Base-by-base conservation (phyloP, 129 eudicot genomes). In the Rutidosis leptorrhynchoides region DNA sequence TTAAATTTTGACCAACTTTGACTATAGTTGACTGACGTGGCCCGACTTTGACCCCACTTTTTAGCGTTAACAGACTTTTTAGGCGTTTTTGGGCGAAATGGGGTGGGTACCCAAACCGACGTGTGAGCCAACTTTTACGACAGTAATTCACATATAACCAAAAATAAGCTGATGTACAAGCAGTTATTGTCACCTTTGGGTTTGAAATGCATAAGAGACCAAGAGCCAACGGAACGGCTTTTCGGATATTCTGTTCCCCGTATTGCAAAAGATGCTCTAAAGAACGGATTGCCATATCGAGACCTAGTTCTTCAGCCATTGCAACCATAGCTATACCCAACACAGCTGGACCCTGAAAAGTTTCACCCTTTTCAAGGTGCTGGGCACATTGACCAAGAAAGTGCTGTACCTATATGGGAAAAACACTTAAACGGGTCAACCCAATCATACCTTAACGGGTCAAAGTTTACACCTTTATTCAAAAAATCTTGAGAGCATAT, bases 281-380 rank as follows among this genome's bases (percentile, higher is more conserved):
- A 3, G 99, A 89, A 25, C 99, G 99, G 67, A 94, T 86, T 23
- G 99, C 93, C 99, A 94, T 94, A 40, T 94, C 99, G n/a, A 84
- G 74, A 15, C 99, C 99, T 15, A 94, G 65, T 69, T 94, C 99
- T 74, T 94, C 99, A 40, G 93, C 95, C 99, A 94, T 94, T 19
- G 99, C 92, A 7, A 94, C 89, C 99, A 94, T 89, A 59, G 99
- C 99, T 52, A 94, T 94, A 54, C 99, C 99, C 42, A 94, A 83
- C n/a, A 94, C 99, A 72, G 99, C 99, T 48, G 99, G 95, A 30
- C 99, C 99, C 73, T 94, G 99, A 63, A 78, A 88, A 28, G 85
- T 83, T 86, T 94, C 97, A 58, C 95, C 88, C 75, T 94, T 94
- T 65, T 89, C 99, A 65, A 89, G 92, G 92, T 94, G 99, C 53